Conservation (phyloP, 805 yeast species). For the Cyberlindnera galapagoensis region DNA sequence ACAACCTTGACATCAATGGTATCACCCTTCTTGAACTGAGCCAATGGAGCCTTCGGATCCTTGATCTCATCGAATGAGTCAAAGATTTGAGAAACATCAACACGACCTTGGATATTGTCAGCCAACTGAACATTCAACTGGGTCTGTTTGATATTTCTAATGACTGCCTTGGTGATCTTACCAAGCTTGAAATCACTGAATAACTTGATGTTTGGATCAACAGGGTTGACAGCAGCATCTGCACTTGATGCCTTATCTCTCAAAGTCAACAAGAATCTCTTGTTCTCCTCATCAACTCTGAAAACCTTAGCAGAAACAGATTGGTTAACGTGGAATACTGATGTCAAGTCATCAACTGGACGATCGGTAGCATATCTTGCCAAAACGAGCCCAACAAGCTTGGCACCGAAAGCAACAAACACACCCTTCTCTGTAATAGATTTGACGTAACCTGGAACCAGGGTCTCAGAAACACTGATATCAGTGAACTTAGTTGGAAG, state of each 20-base stretch:
- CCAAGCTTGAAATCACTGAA: slow-evolving; percentile 56
- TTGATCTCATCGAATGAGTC: slow-evolving; percentile 46
- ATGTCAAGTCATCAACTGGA: slow-evolving; percentile 44
- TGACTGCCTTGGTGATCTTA: slow-evolving; percentile 47
- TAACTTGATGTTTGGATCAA: slow-evolving; percentile 45
- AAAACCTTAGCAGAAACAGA: slow-evolving; percentile 64
- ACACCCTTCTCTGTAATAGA: slow-evolving; percentile 76
- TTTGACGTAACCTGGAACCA: slow-evolving; percentile 68
- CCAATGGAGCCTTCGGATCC: slow-evolving; percentile 52
- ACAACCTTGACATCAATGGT: slow-evolving; percentile 56
- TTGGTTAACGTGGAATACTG: slow-evolving; percentile 56
- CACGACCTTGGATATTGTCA: slow-evolving; percentile 71
- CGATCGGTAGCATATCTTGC: slow-evolving; percentile 62
- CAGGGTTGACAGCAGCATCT: slow-evolving; percentile 43
- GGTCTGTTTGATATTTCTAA: slow-evolving; percentile 60
- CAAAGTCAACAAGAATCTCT: slow-evolving; percentile 65
- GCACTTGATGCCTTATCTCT: slow-evolving; percentile 29
- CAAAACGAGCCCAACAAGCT: slow-evolving; percentile 75
- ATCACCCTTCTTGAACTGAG: slow-evolving; percentile 52
- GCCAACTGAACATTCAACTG: slow-evolving; percentile 73
- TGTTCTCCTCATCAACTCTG: slow-evolving; percentile 59
- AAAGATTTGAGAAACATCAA: slow-evolving; percentile 69
- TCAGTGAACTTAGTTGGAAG: slow-evolving; percentile 61
- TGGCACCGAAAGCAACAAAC: slow-evolving; percentile 76
- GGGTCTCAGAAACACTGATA: slow-evolving; percentile 39